Evolutionary conservation across 2,329 filamentous ascomycete genomes (phyloP).

Genomic region (Monilinia vaccinii-corymbosi): DNA sequence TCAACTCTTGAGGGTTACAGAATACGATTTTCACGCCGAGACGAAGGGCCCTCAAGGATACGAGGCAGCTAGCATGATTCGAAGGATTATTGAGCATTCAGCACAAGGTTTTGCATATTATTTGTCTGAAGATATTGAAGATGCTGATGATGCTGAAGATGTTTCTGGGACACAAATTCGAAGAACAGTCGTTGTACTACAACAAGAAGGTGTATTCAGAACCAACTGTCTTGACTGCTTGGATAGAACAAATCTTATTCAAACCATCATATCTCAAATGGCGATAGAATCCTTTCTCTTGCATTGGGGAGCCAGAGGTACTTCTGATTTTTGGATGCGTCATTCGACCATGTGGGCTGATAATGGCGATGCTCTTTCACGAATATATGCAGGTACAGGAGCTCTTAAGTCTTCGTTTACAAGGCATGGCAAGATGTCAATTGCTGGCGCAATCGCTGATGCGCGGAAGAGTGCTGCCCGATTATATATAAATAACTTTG

Average conservation of each 20-base stretch:
- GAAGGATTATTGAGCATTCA: conserved; percentile 66
- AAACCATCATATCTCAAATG: conserved; percentile 93
- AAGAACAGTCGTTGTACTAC: conserved; percentile 58
- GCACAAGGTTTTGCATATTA: conserved; percentile 90
- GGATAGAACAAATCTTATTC: conserved; percentile 90
- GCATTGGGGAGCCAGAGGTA: conserved; percentile 60
- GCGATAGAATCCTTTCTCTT: conserved; percentile 75
- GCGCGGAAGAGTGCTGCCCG: conserved; percentile 88
- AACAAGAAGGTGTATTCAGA: conserved; percentile 91
- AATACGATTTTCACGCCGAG: conserved; percentile 95
- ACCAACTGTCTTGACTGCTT: conserved; percentile 96
- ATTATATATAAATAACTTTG: conserved; percentile 95
- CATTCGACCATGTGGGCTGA: conserved; percentile 96
- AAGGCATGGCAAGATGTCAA: conserved; percentile 86
- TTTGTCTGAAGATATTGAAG: conserved; percentile 59
- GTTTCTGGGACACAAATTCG: conserved; percentile 31
- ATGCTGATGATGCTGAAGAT: conserved; percentile 36
- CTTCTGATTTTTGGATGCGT: conserved; percentile 79
- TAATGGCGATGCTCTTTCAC: conserved; percentile 87
- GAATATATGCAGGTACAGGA: conserved; percentile 93
- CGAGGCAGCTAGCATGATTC: conserved; percentile 80
- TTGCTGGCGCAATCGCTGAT: conserved; percentile 90
- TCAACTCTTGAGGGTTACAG: conserved; percentile 67
- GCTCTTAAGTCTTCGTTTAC: conserved; percentile 95
- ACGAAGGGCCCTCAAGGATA: conserved; percentile 81